Conservation (phyloP, 2,329 filamentous ascomycete genomes). For the Colletotrichum theobromicola region DNA sequence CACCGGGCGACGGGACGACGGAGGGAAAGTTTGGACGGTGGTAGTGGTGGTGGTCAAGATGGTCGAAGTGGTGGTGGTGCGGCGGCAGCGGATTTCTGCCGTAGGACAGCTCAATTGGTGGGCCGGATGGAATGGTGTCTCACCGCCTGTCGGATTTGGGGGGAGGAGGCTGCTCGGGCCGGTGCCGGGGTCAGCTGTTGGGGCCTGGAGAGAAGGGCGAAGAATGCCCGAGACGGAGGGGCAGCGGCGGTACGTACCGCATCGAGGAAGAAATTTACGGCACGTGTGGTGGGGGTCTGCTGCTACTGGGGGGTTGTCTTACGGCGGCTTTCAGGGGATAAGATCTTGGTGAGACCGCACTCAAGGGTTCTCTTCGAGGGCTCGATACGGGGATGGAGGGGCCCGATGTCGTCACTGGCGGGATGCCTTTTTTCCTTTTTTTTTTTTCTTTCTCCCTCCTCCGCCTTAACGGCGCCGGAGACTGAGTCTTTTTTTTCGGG, state of each 20-base stretch:
- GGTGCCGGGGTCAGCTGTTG: neutral
- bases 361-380: neutral
- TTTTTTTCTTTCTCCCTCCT: neutral
- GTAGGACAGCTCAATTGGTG: neutral
- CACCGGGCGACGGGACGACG: neutral
- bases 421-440: neutral
- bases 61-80: neutral
- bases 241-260: neutral
- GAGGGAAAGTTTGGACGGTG: neutral
- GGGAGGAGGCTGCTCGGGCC: neutral
- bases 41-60: neutral
- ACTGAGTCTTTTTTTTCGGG: neutral
- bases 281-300: neutral
- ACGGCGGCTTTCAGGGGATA: neutral
- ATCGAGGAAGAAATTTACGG: neutral
- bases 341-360: neutral
- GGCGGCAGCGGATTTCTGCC: conserved; percentile 7
- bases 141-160: conserved; percentile 3
- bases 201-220: neutral
- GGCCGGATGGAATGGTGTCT: neutral
- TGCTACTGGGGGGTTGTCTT: neutral
- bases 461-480: neutral
- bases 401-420: neutral
- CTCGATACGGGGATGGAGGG: conserved; percentile 1
- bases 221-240: neutral